These are phyloP conservation scores for Helicostylum pulchrum DNA, from an alignment of 192 early-diverging fungal species.

Conservation along the genomic window DNA sequence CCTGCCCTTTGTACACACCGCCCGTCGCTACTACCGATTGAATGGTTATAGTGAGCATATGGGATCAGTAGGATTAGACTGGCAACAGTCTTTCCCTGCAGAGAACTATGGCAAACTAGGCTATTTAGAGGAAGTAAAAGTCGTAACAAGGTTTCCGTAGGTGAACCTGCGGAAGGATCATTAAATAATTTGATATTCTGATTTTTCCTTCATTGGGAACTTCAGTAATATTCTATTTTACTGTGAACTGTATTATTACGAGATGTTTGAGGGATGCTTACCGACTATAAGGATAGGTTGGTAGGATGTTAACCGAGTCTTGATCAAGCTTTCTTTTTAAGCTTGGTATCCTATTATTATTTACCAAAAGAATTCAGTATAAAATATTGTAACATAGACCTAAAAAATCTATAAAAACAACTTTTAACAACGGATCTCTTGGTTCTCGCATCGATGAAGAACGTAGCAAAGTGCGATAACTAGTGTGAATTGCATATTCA, in stretches of 20 bases:
- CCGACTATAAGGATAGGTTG: neutral
- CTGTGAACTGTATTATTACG: slow-evolving; percentile 1
- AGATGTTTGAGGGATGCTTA: neutral
- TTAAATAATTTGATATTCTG: slow-evolving; percentile 31
- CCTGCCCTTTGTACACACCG: slow-evolving; percentile 79
- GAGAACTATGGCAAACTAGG: slow-evolving; percentile 78
- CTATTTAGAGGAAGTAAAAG: slow-evolving; percentile 89
- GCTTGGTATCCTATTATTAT: too few relatives aligned
- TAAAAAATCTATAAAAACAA: slow-evolving; percentile 3
- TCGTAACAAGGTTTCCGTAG: slow-evolving; percentile 79
- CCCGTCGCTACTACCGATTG: slow-evolving; percentile 80
- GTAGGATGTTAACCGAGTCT: too few relatives aligned
- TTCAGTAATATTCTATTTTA: neutral
- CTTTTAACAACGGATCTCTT: slow-evolving; percentile 11
- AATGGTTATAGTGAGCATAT: slow-evolving; percentile 78
- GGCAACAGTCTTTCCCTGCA: slow-evolving; percentile 42
- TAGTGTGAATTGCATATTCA: slow-evolving; percentile 9
- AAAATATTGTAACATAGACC: too few relatives aligned
- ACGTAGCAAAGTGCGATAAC: slow-evolving; percentile 13
- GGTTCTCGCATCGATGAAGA: slow-evolving; percentile 12
- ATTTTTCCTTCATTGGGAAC: neutral
- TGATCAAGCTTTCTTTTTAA: too few relatives aligned
- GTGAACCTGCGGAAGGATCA: slow-evolving; percentile 74
- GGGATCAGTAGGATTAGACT: slow-evolving; percentile 53
- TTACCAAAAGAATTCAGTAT: too few relatives aligned